Evolutionary conservation across 179 eudicot species (phyloP), one percentile per base, ranked within the genome.

Genomic region (Carnegiea gigantea): DNA sequence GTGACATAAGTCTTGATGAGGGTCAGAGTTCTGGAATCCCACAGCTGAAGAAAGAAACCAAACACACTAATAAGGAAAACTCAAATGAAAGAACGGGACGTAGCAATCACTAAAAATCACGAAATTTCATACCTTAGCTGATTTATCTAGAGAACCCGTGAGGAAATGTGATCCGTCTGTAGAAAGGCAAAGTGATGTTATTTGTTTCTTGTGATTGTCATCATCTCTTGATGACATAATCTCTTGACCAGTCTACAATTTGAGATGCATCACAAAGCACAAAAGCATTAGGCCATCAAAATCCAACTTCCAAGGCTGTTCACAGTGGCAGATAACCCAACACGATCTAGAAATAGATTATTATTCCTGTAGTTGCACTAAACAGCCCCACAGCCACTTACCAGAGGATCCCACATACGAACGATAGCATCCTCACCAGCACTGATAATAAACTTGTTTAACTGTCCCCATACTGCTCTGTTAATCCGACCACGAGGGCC

Each of bases 391-490:
- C 77, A 76, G 72, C 70, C 40, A 78, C 88, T 36, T 75, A 90
- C 96, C 93, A 89, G 94, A 75, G 97, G 79, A 88, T 95, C 99
- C 99, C 99, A 95, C 33, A 92, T 84, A 83, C 98, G 97, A 85
- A 91, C 59, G 14, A 91, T 86, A 76, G 94, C 86, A 86, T 95
- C 99, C 89, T 95, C 99, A 76, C 97, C 98, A 79, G 88, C 97
- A 82, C 98, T 95, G 79, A 95, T 86, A 7, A 95, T 93, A 67
- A 93, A 91, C 80, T 81, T 89, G 87, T 95, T 95, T 54, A 95
- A 76, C 54, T 97, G 98, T 18, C 99, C 97, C 97, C 97, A 95
- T 26, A 93, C 94, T 83, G 99, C 99, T 89, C 98, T 90, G 80
- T 92, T 93, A 33, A 95, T 92, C 85, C 98, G 88, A 82, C 98